These are phyloP conservation scores for Pharus latifolius DNA, from an alignment of 176 grass and related monocot species.

Conservation along the genomic window DNA sequence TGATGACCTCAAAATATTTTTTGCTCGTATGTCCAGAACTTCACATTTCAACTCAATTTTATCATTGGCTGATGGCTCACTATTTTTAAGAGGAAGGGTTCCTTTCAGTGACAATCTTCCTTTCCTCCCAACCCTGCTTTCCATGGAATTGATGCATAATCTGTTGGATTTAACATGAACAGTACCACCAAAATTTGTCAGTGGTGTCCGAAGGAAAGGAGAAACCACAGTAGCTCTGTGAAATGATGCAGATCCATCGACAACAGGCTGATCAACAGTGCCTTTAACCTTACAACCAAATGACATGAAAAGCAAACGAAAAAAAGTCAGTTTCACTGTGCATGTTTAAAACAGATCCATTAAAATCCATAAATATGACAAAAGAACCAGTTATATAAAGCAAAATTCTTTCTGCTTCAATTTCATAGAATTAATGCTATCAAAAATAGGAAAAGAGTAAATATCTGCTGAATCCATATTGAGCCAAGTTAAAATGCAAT, in stretches of 20 bases:
- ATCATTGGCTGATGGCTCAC: constrained; percentile 61
- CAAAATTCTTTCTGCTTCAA: constrained; percentile 2
- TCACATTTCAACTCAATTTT: constrained; percentile 99
- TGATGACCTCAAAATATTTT: constrained; percentile 82
- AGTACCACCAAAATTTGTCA: constrained; percentile 78
- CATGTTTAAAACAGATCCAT: background rate
- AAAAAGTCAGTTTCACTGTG: constrained; percentile 1
- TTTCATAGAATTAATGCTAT: background rate
- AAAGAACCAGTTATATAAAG: background rate
- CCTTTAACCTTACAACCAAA: constrained; percentile 66
- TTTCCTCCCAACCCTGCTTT: constrained; percentile 92
- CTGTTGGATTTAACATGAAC: constrained; percentile 79
- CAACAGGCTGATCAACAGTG: constrained; percentile 89
- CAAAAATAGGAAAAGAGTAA: background rate
- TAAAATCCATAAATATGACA: background rate
- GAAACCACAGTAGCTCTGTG: constrained; percentile 78
- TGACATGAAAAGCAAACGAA: constrained; percentile 10
- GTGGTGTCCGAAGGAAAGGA: constrained; percentile 72
- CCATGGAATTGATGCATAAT: constrained; percentile 77
- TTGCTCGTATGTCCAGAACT: constrained; percentile 87
- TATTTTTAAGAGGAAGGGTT: constrained; percentile 71
- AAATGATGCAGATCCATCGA: constrained; percentile 96
- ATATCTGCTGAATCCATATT: background rate
- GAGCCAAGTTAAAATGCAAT: no score
- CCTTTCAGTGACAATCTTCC: constrained; percentile 92